Evolutionary conservation across 306 rosid genomes (phyloP).

Genomic region (Acacia acuminata): DNA sequence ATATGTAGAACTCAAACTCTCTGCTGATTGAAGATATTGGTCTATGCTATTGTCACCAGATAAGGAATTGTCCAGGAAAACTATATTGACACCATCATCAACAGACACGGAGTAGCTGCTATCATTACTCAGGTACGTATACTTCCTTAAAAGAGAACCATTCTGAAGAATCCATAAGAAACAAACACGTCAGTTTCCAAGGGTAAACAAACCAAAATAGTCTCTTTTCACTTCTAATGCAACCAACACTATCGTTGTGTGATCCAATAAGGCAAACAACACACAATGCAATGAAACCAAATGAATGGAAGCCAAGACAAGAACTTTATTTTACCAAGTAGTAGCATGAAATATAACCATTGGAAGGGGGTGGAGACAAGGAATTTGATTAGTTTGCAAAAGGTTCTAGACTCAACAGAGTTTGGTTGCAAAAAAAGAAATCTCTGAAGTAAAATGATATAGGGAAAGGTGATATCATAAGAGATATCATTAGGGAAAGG

Average conservation of each 20-base stretch:
- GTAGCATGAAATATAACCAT: neutral
- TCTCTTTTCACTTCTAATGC: neutral
- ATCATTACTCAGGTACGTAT: slow-evolving; percentile 73
- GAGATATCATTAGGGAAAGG: too few relatives aligned
- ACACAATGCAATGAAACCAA: neutral
- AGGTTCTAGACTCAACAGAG: neutral
- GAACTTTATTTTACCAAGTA: neutral
- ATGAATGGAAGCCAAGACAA: neutral
- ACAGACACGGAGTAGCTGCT: slow-evolving; percentile 86
- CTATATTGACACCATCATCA: slow-evolving; percentile 84
- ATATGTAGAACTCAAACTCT: slow-evolving; percentile 34
- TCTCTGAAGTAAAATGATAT: neutral
- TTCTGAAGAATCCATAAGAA: slow-evolving; percentile 51
- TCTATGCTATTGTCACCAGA: slow-evolving; percentile 51
- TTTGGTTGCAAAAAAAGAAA: neutral
- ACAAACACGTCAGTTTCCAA: slow-evolving; percentile 30
- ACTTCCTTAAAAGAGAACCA: slow-evolving; percentile 83
- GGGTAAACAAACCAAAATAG: neutral
- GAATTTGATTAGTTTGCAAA: neutral
- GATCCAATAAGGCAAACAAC: neutral
- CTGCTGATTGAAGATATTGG: slow-evolving; percentile 44
- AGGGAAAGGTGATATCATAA: neutral
- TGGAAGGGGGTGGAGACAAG: neutral
- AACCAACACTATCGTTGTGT: neutral
- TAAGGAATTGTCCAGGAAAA: slow-evolving; percentile 48